These are phyloP conservation scores for Cerrena zonata DNA, from an alignment of 1,284 basidiomycete species.

Conservation along the genomic window DNA sequence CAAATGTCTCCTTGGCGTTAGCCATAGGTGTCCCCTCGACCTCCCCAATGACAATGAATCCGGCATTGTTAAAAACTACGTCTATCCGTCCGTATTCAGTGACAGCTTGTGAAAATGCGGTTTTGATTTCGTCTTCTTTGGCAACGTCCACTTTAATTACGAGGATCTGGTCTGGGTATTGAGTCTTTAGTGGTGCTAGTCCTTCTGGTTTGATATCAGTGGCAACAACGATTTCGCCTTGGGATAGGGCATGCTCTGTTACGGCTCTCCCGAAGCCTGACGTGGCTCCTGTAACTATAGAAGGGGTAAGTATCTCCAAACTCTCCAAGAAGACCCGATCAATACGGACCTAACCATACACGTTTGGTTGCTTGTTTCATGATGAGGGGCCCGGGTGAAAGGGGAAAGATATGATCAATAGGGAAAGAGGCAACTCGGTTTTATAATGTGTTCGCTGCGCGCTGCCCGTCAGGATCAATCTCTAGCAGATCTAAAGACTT, in stretches of 20 bases:
- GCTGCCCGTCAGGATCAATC: too few species aligned
- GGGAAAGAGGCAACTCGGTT: too few species aligned
- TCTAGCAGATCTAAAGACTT: too few species aligned
- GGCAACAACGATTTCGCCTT: conserved; percentile 28
- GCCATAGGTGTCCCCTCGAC: conserved; percentile 30
- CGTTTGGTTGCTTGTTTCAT: too few species aligned
- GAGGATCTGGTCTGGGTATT: conserved; percentile 27
- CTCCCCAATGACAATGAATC: conserved; percentile 25
- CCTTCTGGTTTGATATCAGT: conserved; percentile 25
- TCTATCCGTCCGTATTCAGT: conserved; percentile 36
- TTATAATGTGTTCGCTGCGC: too few species aligned
- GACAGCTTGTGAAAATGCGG: conserved; percentile 31
- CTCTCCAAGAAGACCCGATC: too few species aligned
- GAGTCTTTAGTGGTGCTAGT: conserved; percentile 18
- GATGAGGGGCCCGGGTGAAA: too few species aligned
- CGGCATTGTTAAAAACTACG: conserved; percentile 42
- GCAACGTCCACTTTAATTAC: conserved; percentile 37
- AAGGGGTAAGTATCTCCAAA: too few species aligned
- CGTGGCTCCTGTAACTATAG: conserved; percentile 28
- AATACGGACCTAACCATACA: too few species aligned
- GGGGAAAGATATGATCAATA: too few species aligned
- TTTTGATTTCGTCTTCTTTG: conserved; percentile 21
- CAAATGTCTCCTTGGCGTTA: conserved; percentile 28
- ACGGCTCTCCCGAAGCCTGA: conserved; percentile 28
- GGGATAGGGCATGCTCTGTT: conserved; percentile 22